A percentile compares a stretch with the other conserved stretches of the same genome.
phyloP scores from a whole-genome alignment of 345 rosid genomes.

The Clarkia xantiana region DNA sequence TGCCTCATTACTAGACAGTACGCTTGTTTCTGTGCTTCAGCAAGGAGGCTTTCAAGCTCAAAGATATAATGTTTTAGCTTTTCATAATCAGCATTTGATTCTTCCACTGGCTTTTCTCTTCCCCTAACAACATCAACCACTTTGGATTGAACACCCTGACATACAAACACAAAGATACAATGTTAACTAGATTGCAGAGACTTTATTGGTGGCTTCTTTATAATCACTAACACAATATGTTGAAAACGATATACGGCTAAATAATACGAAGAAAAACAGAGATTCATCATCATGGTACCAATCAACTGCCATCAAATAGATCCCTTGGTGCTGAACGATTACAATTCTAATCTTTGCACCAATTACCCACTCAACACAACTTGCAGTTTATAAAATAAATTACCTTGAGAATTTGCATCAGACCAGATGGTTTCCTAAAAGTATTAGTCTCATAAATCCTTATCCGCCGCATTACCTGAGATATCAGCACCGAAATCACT shows the following conservation, averaged over 20 bases:
- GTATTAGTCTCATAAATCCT: conserved; percentile 69
- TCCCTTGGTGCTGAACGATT: too few relatives aligned
- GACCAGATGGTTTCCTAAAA: conserved; percentile 80
- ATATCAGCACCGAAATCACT: conserved; percentile 1
- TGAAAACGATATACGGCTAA: too few relatives aligned
- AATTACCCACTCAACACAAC: too few relatives aligned
- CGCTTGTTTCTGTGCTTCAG: conserved; percentile 95
- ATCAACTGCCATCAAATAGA: too few relatives aligned
- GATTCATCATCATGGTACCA: too few relatives aligned
- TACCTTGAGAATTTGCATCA: conserved; percentile 95
- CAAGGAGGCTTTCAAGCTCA: conserved; percentile 92
- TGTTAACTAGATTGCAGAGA: too few relatives aligned
- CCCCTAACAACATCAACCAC: conserved; percentile 93
- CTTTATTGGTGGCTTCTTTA: too few relatives aligned
- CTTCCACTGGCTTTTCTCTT: conserved; percentile 95
- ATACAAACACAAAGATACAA: not conserved
- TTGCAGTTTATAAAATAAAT: not conserved
- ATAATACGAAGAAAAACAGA: too few relatives aligned
- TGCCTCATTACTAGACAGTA: conserved; percentile 93
- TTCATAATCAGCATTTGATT: conserved; percentile 84
- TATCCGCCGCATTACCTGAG: conserved; percentile 93
- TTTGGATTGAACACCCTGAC: conserved; percentile 84
- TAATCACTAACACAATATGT: too few relatives aligned
- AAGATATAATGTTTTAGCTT: conserved; percentile 76
- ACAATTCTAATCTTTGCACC: too few relatives aligned